These are phyloP conservation scores for Phytopythium cucurbitacearum DNA, from an alignment of 352 stramenopile genomes.

Conservation along the genomic window DNA sequence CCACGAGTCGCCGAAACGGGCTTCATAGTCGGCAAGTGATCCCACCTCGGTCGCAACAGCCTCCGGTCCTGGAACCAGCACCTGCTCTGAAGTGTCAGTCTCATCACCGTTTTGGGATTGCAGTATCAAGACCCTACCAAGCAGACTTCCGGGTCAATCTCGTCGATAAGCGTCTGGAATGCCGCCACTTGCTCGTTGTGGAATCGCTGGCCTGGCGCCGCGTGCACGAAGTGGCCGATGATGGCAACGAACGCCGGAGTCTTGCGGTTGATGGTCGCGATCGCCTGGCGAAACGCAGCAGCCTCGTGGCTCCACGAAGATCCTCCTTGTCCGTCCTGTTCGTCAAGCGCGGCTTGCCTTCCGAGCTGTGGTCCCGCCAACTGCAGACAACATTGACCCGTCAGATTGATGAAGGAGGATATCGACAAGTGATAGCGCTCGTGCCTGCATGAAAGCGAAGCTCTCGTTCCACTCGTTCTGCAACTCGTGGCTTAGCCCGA, in stretches of 20 bases:
- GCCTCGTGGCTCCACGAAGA: slow-evolving; percentile 43
- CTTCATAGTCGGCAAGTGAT: slow-evolving; percentile 28
- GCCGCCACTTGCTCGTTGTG: slow-evolving; percentile 38
- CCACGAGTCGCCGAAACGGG: slow-evolving; percentile 54
- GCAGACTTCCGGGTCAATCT: slow-evolving; percentile 47
- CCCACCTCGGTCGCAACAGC: slow-evolving; percentile 5
- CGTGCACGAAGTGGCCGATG: slow-evolving; percentile 57
- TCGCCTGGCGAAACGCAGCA: slow-evolving; percentile 34
- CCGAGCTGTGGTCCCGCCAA: slow-evolving; percentile 30
- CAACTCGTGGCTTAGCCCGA: slow-evolving; percentile 59
- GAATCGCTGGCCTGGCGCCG: slow-evolving; percentile 25
- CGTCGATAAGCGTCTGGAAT: slow-evolving; percentile 62
- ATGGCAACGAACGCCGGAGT: slow-evolving; percentile 63
- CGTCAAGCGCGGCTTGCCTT: slow-evolving; percentile 16
- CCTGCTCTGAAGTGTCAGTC: slow-evolving; percentile 17
- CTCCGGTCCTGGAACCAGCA: slow-evolving; percentile 44
- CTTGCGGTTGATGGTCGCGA: slow-evolving; percentile 43
- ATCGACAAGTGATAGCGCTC: neutral
- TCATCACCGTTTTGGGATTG: neutral
- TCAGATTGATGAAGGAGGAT: neutral
- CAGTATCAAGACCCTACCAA: slow-evolving; percentile 35
- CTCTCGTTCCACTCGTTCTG: slow-evolving; percentile 73
- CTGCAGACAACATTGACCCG: slow-evolving; percentile 32
- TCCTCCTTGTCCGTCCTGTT: slow-evolving; percentile 34
- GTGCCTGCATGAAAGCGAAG: slow-evolving; percentile 69